phyloP scores from a whole-genome alignment of 1,284 basidiomycete genomes.

The Mycosarcoma mackinlayi region DNA sequence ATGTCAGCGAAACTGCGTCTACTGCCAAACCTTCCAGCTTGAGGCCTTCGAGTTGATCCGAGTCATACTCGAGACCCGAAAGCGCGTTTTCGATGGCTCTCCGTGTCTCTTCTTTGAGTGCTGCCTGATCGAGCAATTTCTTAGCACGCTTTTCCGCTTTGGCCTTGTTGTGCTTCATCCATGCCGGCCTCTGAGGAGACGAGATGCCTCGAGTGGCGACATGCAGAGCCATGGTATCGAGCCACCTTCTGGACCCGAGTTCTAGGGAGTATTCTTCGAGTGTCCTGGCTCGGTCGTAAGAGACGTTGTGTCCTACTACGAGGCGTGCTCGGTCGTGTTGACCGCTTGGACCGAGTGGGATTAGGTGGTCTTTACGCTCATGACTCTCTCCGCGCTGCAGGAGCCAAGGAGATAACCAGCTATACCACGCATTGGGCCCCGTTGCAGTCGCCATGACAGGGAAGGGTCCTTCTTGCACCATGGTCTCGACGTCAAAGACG shows the following conservation, averaged over 20 bases:
- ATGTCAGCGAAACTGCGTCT: slow-evolving; percentile 11
- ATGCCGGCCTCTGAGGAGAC: slow-evolving; percentile 91
- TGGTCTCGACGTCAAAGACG: slow-evolving; percentile 92
- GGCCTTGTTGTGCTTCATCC: slow-evolving; percentile 82
- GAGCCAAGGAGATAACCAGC: slow-evolving; percentile 94
- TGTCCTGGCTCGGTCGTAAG: slow-evolving; percentile 88
- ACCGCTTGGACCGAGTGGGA: slow-evolving; percentile 74
- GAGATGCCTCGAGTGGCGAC: slow-evolving; percentile 94
- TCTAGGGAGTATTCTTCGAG: slow-evolving; percentile 84
- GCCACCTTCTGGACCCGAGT: slow-evolving; percentile 80
- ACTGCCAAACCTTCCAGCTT: slow-evolving; percentile 44
- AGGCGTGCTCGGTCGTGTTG: slow-evolving; percentile 71
- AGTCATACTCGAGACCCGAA: slow-evolving; percentile 47
- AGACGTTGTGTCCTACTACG: slow-evolving; percentile 92
- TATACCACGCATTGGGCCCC: slow-evolving; percentile 87
- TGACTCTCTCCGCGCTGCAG: slow-evolving; percentile 74
- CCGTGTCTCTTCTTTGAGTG: slow-evolving; percentile 66
- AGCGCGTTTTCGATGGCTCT: slow-evolving; percentile 50
- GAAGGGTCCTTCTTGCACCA: slow-evolving; percentile 83
- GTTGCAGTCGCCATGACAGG: slow-evolving; percentile 91
- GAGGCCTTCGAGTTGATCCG: slow-evolving; percentile 50
- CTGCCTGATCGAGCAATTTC: slow-evolving; percentile 66
- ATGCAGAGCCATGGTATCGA: slow-evolving; percentile 96
- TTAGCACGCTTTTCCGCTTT: slow-evolving; percentile 72
- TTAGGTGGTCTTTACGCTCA: slow-evolving; percentile 77